Evolutionary conservation across 2,329 filamentous ascomycete genomes (phyloP), one percentile per base, ranked within the genome.

Genomic region (Emydomyces testavorans): DNA sequence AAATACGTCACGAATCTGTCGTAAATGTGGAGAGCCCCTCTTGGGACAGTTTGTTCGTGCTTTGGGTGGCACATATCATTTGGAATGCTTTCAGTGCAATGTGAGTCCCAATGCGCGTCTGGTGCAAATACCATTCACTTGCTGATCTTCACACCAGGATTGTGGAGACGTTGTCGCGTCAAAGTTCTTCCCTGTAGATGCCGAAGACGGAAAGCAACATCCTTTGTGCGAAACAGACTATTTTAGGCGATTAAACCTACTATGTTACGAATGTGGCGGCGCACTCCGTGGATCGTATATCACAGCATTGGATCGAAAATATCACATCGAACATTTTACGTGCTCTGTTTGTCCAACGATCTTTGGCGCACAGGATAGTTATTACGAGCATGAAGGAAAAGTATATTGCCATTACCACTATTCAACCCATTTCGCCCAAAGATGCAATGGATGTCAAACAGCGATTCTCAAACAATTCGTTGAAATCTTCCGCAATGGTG

Each of bases 371-470:
- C 87, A 94, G 60, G 92, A 98, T 71, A 95, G 89, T 64, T 98
- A 98, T 66, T 98, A 98, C 67, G 92, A 98, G 66, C 92, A 98
- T 61, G 89, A 95, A 59, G 83, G 87, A 54, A 84, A 86, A 58
- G 92, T 98, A 21, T 98, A 94, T 66, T 98, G 92, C 65, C 92
- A 98, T 65, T 98, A 93, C 64, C 92, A 98, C 67, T 98, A 98
- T 66, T 96, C 90, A 10, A 98, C 92, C 13, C 87, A 88, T 61
- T 96, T 95, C 62, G 92, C 92, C 29, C 90, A 96, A 63, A 78
- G 87, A 48, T 98, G 92, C 65, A 94, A 94, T 64, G 92, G 92
- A 55, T 98, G 92, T 61, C 88, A 94, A 60, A 95, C 90, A 2
- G 87, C 92, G 45, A 98, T 98, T 54, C 73, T 98, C 36, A 98